These are phyloP conservation scores for Cercospora janseana DNA, from an alignment of 2,329 filamentous ascomycete species.

Conservation along the genomic window DNA sequence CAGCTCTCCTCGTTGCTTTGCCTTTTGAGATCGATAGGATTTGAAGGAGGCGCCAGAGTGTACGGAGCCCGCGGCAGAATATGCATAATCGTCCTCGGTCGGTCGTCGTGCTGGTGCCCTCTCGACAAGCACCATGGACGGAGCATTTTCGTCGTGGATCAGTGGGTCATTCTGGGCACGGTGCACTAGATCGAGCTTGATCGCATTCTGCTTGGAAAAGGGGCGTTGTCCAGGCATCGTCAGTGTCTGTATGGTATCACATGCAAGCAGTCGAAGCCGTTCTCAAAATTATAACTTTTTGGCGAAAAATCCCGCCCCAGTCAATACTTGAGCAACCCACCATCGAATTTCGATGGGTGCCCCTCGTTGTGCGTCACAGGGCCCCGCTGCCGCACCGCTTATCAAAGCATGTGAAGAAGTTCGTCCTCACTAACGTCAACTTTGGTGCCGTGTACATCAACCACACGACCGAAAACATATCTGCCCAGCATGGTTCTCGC, in stretches of 20 bases:
- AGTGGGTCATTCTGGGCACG: slow-evolving; percentile 95
- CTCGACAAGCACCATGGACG: slow-evolving; percentile 86
- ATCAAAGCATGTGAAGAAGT: slow-evolving; percentile 16
- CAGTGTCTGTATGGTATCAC: slow-evolving; percentile 23
- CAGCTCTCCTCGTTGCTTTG: slow-evolving; percentile 64
- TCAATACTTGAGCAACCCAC: neutral
- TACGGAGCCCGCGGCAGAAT: slow-evolving; percentile 33
- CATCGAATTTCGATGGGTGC: slow-evolving; percentile 11
- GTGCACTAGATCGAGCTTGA: slow-evolving; percentile 91
- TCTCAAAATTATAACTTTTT: neutral
- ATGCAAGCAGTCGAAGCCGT: neutral
- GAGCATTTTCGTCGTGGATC: slow-evolving; percentile 86
- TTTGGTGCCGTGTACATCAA: slow-evolving; percentile 6
- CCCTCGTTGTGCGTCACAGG: slow-evolving; percentile 18
- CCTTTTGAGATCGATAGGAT: slow-evolving; percentile 33
- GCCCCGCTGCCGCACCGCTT: no score
- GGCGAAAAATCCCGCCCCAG: no score
- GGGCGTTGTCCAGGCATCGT: slow-evolving; percentile 73
- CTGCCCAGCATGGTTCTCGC: slow-evolving; percentile 63
- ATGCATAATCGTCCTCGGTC: slow-evolving; percentile 30
- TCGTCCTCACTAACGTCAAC: slow-evolving; percentile 11
- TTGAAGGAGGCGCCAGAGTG: slow-evolving; percentile 37
- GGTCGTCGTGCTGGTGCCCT: slow-evolving; percentile 37
- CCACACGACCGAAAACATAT: slow-evolving; percentile 9
- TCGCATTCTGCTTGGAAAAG: slow-evolving; percentile 88